phyloP scores from a whole-genome alignment of 495 filamentous ascomycete species.

The Filosporella fistucella region DNA sequence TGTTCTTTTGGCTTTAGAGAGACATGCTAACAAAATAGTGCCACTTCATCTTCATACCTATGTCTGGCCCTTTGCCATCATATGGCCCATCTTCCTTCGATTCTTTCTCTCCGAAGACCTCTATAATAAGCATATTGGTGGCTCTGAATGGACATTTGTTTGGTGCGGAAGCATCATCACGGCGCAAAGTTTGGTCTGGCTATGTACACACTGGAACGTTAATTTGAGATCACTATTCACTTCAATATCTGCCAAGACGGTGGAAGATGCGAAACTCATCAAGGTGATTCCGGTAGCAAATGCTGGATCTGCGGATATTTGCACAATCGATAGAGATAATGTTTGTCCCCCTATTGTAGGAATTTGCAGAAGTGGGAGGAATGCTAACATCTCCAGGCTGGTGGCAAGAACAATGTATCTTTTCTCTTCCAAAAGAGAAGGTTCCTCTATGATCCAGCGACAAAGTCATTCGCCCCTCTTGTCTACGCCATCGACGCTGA shows the following conservation, averaged over 20 bases:
- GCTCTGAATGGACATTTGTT: slow-evolving; percentile 95
- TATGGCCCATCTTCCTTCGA: slow-evolving; percentile 88
- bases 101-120: slow-evolving; percentile 76
- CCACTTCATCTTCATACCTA: slow-evolving; percentile 80
- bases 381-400: slow-evolving; percentile 40
- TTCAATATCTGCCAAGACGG: slow-evolving; percentile 60
- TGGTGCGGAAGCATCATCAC: slow-evolving; percentile 86
- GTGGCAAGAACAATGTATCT: slow-evolving; percentile 69
- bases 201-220: slow-evolving; percentile 97
- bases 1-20: background rate
- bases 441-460: slow-evolving; percentile 75
- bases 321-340: slow-evolving; percentile 68
- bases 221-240: slow-evolving; percentile 80
- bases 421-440: slow-evolving; percentile 98
- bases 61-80: slow-evolving; percentile 82
- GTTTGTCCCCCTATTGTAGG: slow-evolving; percentile 34
- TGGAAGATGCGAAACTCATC: slow-evolving; percentile 79
- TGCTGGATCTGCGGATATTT: slow-evolving; percentile 87
- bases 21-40: slow-evolving; percentile 34
- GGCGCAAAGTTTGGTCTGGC: slow-evolving; percentile 81
- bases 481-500: slow-evolving; percentile 80
- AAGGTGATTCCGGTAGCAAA: slow-evolving; percentile 91
- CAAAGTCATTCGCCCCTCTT: slow-evolving; percentile 70
- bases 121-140: slow-evolving; percentile 85
- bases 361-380: background rate